Evolutionary conservation across 1,139 yeast genomes (phyloP), one percentile per base, ranked within the genome.

Genomic region (Torulaspora globosa): DNA sequence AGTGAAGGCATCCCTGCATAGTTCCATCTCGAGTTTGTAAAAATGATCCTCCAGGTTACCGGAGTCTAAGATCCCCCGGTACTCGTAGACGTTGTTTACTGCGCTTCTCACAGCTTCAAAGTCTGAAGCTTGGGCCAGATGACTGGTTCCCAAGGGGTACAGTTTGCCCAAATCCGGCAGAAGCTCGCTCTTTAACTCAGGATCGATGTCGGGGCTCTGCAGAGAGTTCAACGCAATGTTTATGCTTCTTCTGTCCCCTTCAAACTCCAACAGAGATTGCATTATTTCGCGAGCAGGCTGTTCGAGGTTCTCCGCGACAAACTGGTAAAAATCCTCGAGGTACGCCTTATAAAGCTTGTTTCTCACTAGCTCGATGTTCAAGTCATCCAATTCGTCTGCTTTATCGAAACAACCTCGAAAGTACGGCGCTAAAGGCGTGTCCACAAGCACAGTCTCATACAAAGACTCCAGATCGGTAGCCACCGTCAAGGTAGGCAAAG

Each of bases 401-500:
- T 88, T 78, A 39, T 59, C 63, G 51, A 94, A 74, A 65, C 96
- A 87, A 63, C 84, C 87, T 65, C 88, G 84, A 73, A 94, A 92
- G 69, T 90, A 94, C 36, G 96, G 95, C 0, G 98, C 97, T 63
- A 94, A 76, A 9, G 98, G 98, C 8, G 98, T 92, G 69, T 94
- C 99, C 48, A 92, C 85, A 54, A 94, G 75, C n/a, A 94, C 98
- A 1, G 95, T 87, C 62, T 84, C 85, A 70, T 92, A 92, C 59
- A 94, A 76, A 32, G 95, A 82, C 60, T 89, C 96, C 50, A 92
- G 80, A 67, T 90, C 97, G 2, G 96, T 88, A 36, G 97, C 96
- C 44, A 90, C 94, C 8, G 95, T 80, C 52, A 94, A 75, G 0
- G 98, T 92, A 24, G 98, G 98, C 57, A 94, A 78, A 3, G 97